These are phyloP conservation scores for Bruguiera sexangula DNA, from an alignment of 345 rosid species.

Conservation along the genomic window DNA sequence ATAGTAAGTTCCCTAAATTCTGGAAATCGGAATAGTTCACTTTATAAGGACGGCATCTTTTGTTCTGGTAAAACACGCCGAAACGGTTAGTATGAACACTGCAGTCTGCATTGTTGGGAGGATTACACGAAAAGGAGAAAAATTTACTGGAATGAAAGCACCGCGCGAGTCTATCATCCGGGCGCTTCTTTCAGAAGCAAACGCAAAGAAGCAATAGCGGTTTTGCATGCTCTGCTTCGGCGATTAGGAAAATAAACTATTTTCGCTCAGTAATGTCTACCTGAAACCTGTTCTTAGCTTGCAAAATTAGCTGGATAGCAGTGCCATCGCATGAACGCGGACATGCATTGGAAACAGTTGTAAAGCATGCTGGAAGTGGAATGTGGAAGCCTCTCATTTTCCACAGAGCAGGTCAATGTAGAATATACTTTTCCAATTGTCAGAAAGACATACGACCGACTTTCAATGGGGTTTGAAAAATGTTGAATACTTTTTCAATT, in stretches of 20 bases:
- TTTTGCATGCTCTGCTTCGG: background rate
- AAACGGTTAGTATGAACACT: background rate
- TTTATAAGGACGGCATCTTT: too few relatives aligned
- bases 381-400: background rate
- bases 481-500: slow-evolving; percentile 5
- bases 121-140: background rate
- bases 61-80: too few relatives aligned
- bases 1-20: background rate
- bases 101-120: background rate
- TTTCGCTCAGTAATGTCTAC: too few relatives aligned
- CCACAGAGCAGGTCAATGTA: slow-evolving; percentile 9
- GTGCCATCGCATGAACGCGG: too few relatives aligned
- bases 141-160: slow-evolving; percentile 3
- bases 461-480: slow-evolving; percentile 27
- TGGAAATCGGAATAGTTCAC: background rate
- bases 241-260: background rate
- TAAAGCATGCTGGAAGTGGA: too few relatives aligned
- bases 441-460: slow-evolving; percentile 14
- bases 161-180: background rate
- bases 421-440: slow-evolving; percentile 7
- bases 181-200: slow-evolving; percentile 11
- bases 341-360: too few relatives aligned
- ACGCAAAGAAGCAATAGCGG: background rate
- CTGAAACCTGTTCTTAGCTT: background rate
- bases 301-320: background rate